Base-by-base conservation (phyloP, 202 grass and related monocot species). In the Musa balbisiana region DNA sequence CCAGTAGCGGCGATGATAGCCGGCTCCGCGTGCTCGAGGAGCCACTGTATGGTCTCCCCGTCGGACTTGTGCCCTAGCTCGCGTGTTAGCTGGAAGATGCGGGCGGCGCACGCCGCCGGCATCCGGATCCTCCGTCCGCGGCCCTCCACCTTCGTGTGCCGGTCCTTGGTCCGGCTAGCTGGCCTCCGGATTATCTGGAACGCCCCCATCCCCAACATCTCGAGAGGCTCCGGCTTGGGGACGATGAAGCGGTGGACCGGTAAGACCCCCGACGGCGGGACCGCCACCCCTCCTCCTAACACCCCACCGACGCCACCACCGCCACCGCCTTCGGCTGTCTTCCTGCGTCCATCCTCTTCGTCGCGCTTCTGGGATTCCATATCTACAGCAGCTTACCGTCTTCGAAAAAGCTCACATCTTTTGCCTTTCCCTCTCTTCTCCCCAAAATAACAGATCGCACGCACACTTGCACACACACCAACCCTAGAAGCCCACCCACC, bases 111-210 rank as follows among this genome's bases (percentile, higher is more conserved):
- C 15, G 73, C 73, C 2, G 73, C 73, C 73, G 73, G 73, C 73
- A 75, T 62, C 54, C 73, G 73, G 54, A 75, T 75, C 55, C 73
- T 59, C 25, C 73, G 14, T 10, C 73, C 73, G 3, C 73, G 54
- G 14, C 73, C 73, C 55, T 75, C 73, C 73, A 75, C 73, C 73
- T 75, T 75, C 13, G 73, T 75, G 55, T 75, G 73, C 25, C 73
- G 54, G 55, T 75, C 73, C 73, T 75, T 75, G 14, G 73, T 62
- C 16, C 73, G 54, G 0, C 27, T 55, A 13, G 26, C 2, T 26
- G 27, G 9, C 5, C 73, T 23, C 15, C 55, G 73, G 4, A 75
- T 1, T 10, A 63, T 63, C 26, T 59, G 55, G 29, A 75, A 51
- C 23, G 22, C 17, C 6, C 73, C 55, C 15, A 62, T 75, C 2